Evolutionary conservation across 305 asterid genomes (phyloP).

Genomic region (Fraxinus angustifolia): DNA sequence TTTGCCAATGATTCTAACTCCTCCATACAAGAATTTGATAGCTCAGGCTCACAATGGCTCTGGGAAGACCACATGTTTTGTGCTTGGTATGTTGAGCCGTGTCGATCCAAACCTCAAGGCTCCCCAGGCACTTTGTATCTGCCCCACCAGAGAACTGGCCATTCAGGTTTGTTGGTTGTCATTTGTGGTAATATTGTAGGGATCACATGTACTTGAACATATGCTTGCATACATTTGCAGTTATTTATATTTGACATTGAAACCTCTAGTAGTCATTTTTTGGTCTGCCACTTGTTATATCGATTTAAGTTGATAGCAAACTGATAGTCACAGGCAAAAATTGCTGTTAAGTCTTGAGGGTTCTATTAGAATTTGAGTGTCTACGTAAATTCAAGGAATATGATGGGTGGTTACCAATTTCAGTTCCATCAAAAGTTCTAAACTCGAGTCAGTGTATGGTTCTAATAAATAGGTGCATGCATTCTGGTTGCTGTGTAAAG

Average conservation of each 20-base stretch:
- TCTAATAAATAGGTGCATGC: background rate
- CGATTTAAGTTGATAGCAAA: background rate
- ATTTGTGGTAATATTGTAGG: background rate
- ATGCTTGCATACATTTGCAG: background rate
- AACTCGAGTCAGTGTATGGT: background rate
- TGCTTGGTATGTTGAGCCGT: conserved; percentile 96
- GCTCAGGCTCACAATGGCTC: conserved; percentile 98
- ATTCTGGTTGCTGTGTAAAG: background rate
- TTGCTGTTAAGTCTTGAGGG: background rate
- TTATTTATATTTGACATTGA: background rate
- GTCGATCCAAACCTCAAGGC: conserved; percentile 53
- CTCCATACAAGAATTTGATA: conserved; percentile 77
- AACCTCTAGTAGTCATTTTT: background rate
- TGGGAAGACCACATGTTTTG: conserved; percentile 97
- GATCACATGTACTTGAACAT: background rate
- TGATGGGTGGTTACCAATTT: background rate
- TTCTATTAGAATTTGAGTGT: background rate
- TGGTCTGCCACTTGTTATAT: background rate
- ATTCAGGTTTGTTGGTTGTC: conserved; percentile 57
- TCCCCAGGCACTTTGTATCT: conserved; percentile 94
- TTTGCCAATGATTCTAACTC: conserved; percentile 88
- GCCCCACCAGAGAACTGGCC: conserved; percentile 94
- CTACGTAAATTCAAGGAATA: background rate
- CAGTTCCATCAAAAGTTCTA: background rate
- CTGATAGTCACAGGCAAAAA: background rate